Conservation (phyloP, 371 early-diverging fungal species). For the Lichtheimia ramosa region DNA sequence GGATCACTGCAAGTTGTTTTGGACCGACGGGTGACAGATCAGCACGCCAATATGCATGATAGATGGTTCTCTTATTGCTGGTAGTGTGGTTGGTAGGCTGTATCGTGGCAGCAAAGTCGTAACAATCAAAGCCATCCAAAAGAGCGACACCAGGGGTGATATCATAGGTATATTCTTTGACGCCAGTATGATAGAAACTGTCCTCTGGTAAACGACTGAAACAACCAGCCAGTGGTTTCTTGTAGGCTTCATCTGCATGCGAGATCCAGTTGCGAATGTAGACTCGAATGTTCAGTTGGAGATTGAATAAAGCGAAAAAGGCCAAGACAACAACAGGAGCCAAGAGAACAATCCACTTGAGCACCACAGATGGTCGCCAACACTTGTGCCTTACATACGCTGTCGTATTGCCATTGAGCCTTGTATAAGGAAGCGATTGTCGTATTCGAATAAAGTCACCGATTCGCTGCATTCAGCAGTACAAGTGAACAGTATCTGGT, state of each 20-base stretch:
- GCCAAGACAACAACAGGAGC: constrained; percentile 15
- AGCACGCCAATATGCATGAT: constrained; percentile 57
- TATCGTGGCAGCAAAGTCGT: constrained; percentile 51
- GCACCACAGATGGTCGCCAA: constrained; percentile 24
- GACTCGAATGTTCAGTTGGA: constrained; percentile 52
- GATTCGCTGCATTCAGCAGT: constrained; percentile 5
- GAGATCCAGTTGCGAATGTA: constrained; percentile 54
- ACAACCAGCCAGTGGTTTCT: constrained; percentile 41
- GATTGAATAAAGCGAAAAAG: constrained; percentile 43
- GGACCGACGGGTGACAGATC: constrained; percentile 48
- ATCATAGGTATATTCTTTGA: constrained; percentile 32
- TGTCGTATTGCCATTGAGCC: constrained; percentile 8
- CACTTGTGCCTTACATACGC: constrained; percentile 35
- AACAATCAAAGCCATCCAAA: constrained; percentile 52
- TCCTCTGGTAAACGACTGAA: constrained; percentile 39
- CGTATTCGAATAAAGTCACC: constrained; percentile 9
- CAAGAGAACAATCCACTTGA: constrained; percentile 29
- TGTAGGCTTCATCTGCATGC: constrained; percentile 45
- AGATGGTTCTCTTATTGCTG: constrained; percentile 20
- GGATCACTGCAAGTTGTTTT: constrained; percentile 48
- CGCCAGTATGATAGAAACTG: constrained; percentile 36
- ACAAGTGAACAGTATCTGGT: background rate
- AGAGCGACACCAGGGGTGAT: constrained; percentile 46
- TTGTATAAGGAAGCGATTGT: constrained; percentile 2
- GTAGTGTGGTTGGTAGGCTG: constrained; percentile 15